Evolutionary conservation across 441 rosid species (phyloP).

Genomic region (Rhodomyrtus psidioides): DNA sequence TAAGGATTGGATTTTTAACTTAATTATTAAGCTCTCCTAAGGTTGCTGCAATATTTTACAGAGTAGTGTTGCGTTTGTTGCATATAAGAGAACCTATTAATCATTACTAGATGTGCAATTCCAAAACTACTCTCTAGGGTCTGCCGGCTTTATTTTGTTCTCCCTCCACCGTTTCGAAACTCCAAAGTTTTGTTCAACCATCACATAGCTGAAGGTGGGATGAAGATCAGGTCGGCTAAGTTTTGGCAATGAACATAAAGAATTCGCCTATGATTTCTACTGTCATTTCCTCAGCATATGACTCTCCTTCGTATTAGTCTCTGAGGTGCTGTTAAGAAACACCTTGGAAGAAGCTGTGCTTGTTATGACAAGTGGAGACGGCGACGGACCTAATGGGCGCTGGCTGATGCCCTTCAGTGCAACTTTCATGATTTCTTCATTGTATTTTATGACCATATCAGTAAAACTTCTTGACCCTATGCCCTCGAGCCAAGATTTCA

Average conservation of each 20-base stretch:
- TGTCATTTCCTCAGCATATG: background rate
- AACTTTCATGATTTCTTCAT: background rate
- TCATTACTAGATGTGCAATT: background rate
- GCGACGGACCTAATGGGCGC: background rate
- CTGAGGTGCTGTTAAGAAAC: background rate
- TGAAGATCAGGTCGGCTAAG: background rate
- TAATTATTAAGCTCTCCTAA: background rate
- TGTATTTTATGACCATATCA: background rate
- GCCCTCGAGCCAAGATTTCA: background rate
- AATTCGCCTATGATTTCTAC: background rate
- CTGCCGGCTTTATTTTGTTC: background rate
- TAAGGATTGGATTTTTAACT: background rate
- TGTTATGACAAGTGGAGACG: background rate
- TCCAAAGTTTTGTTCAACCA: background rate
- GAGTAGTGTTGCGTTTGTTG: background rate
- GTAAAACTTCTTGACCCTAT: background rate
- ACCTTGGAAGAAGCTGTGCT: background rate
- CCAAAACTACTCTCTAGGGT: background rate
- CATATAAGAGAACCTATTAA: background rate
- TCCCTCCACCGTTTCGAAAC: background rate
- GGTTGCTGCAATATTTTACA: background rate
- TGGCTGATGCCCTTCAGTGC: background rate
- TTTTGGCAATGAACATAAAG: background rate
- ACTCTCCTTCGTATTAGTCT: background rate
- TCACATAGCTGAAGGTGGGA: background rate